Evolutionary conservation across 441 rosid species (phyloP), one percentile per base, ranked within the genome.

Genomic region (Pelargonium australe): DNA sequence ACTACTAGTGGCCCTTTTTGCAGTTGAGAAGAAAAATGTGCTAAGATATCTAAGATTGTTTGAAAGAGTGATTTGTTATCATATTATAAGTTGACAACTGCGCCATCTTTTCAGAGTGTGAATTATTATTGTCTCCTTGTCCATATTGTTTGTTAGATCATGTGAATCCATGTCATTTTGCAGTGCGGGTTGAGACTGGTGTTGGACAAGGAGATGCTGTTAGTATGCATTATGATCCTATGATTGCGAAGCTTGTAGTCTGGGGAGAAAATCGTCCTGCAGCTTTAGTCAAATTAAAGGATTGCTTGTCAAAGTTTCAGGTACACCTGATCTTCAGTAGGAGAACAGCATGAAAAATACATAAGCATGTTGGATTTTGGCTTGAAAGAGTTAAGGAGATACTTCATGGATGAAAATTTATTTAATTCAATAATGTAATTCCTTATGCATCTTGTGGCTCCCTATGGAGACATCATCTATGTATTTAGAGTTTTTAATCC

Each of bases 191-290:
- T 63, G 97, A 91, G 83, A 94, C 97, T 79, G 99, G 97, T 72
- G 96, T 94, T 70, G 86, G 85, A 80, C 90, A 90, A 82, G 96
- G 99, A 74, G 95, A 94, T 77, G 79, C 80, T 75, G 94, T 94
- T 70, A 91, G 92, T 89, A 88, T 91, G 99, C 97, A 94, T 76
- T 94, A 94, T 76, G 99, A 94, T 85, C 99, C 99, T 63, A 91
- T 94, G 97, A 94, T 91, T 80, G 99, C 97, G 41, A 91, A 94
- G 83, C 99, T 94, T 80, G 96, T 91, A 61, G 97, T 89, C 60
- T 85, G 90, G 92, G 99, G 92, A 70, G 92, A 91, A 76, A 87
- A 83, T 69, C 92, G 96, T 61, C 73, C 84, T 28, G 89, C 91
- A 53, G 99, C 99, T 68, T 77, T 91, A 72, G 82, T 88, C 81